Base-by-base conservation (phyloP, 106 monocot species). In the Phalaenopsis equestris region DNA sequence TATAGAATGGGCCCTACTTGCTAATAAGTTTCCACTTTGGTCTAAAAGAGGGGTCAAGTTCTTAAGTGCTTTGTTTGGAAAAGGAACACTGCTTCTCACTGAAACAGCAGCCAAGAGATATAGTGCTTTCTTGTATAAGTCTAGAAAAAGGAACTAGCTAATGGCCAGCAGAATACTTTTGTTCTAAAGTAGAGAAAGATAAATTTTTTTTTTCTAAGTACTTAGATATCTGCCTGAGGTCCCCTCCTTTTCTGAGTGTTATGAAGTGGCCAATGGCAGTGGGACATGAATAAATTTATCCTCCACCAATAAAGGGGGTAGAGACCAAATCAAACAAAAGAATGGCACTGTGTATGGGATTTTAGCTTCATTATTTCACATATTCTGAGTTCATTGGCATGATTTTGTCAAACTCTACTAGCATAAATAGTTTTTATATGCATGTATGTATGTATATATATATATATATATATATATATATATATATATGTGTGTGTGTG, bases 111-210 rank as follows among this genome's bases (percentile, higher is more conserved):
- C 48, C 52, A 61, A 61, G 61, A n/a, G 21, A 4, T 21, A 21
- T 61, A 61, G 61, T 61, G 61, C 61, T 61, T 61, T 61, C 61
- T 61, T 21, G n/a, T 61, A 61, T 61, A 61, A 61, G 61, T 61
- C 61, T 61, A 61, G 61, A 61, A 61, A n/a, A 21, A 61, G 61
- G 61, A 61, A 61, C 6, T 61, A 61, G 61, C 21, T 61, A 61
- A 61, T 61, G 61, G 61, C 61, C 61, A 61, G 61, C 21, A 61
- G 61, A 61, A 61, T 21, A 21, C 61, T 61, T 61, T 21, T 61
- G 61, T 21, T 61, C 21, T n/a, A 61, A 61, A 61, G 61, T 5
- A n/a, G 61, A 57, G 12, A 61, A 61, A 61, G 19, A 61, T 4
- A 23, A 4, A n/a, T 19, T 6, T 21, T 0, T 21, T 45, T 12